Evolutionary conservation across 225 moss, liverwort and hornwort species (phyloP).

Genomic region (Thuidium tamariscinum): DNA sequence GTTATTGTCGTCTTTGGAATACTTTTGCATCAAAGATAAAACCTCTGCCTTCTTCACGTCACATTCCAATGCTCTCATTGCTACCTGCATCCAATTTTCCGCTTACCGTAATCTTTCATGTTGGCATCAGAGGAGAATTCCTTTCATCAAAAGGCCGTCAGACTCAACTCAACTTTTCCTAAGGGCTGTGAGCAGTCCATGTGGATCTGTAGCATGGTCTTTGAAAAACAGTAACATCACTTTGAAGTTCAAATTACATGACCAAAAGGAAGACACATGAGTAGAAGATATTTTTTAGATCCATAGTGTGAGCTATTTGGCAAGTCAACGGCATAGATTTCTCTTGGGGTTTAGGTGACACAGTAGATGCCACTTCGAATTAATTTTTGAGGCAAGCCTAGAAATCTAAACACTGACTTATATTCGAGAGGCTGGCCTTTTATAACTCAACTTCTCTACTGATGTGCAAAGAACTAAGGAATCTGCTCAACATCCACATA

Average conservation of each 20-base stretch:
- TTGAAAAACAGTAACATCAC: neutral
- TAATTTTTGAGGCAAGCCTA: neutral
- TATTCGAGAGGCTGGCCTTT: neutral
- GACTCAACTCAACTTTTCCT: neutral
- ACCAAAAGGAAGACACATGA: no score
- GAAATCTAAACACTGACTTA: neutral
- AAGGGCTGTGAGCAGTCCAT: neutral
- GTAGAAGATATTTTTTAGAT: neutral
- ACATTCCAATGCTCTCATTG: slow-evolving; percentile 68
- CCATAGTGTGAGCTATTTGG: no score
- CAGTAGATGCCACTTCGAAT: neutral
- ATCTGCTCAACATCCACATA: neutral
- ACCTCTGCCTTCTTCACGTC: slow-evolving; percentile 58
- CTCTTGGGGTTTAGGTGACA: neutral
- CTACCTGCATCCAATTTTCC: slow-evolving; percentile 25
- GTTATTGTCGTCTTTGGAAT: slow-evolving; percentile 54
- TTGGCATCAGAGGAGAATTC: neutral
- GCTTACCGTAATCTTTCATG: neutral
- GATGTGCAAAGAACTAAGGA: neutral
- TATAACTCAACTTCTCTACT: neutral
- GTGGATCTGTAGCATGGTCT: neutral
- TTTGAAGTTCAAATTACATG: neutral
- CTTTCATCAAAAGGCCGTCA: neutral
- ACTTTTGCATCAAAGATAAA: slow-evolving; percentile 48
- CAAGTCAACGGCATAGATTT: neutral